Conservation (phyloP, 345 rosid species). For the Tarenaya hassleriana region DNA sequence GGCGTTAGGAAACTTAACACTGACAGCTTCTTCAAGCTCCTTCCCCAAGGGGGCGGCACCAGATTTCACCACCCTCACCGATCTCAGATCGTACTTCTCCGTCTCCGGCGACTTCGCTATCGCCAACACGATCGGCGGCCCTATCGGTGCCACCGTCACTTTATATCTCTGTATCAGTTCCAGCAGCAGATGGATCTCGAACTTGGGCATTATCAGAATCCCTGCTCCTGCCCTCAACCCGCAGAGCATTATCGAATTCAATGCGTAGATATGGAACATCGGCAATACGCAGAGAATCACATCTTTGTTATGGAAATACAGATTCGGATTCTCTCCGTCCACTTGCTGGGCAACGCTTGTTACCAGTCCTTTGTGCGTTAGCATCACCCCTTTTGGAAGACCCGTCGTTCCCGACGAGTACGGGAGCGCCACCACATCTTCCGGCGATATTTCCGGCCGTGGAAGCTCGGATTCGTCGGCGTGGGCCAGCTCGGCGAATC, state of each 20-base stretch:
- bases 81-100: slow-evolving; percentile 60
- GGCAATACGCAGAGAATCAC: slow-evolving; percentile 73
- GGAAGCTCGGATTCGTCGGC: slow-evolving; percentile 39
- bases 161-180: slow-evolving; percentile 55
- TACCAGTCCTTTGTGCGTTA: slow-evolving; percentile 67
- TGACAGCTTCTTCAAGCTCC: slow-evolving; percentile 75
- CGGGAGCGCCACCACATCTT: slow-evolving; percentile 82
- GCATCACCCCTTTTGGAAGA: slow-evolving; percentile 90
- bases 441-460: slow-evolving; percentile 33
- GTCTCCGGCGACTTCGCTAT: slow-evolving; percentile 54
- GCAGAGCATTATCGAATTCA: slow-evolving; percentile 66
- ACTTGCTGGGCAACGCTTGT: slow-evolving; percentile 91
- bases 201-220: slow-evolving; percentile 75
- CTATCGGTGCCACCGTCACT: slow-evolving; percentile 71
- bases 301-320: slow-evolving; percentile 59
- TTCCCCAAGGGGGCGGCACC: slow-evolving; percentile 92
- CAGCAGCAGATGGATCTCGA: slow-evolving; percentile 48
- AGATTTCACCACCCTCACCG: slow-evolving; percentile 59
- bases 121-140: slow-evolving; percentile 71
- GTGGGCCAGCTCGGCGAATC: slow-evolving; percentile 51
- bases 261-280: slow-evolving; percentile 70
- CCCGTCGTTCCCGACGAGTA: slow-evolving; percentile 97
- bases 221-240: slow-evolving; percentile 79
- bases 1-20: slow-evolving; percentile 68
- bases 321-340: slow-evolving; percentile 89